Evolutionary conservation across 345 rosid species (phyloP), one percentile per base, ranked within the genome.

Genomic region (Ailanthus altissimus): DNA sequence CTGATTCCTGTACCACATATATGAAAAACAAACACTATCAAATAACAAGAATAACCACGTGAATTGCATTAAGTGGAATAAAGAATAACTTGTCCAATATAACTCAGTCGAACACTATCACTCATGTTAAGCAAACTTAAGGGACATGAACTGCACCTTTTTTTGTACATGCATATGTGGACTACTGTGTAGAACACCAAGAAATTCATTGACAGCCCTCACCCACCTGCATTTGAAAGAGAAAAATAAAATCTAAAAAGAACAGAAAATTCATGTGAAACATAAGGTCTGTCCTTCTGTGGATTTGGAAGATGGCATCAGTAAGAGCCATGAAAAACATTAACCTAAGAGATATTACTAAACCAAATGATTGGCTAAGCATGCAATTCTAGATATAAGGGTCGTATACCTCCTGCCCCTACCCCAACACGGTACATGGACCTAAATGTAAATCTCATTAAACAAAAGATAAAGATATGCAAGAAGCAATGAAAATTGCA

Each of bases 171-270:
- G 97, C 92, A 92, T 91, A 73, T 83, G 65, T 20, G 85, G 86
- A 81, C 97, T 89, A 68, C 90, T 75, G 77, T 83, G 85, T 38
- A 94, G 90, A 40, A 84, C 86, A 14, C 79, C 76, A 75, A 93
- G 96, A 86, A 86, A 91, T 83, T 94, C 98, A 67, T 83, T 82
- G 54, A 84, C 81, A 61, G 97, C 98, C 78, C 95, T 87, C 23
- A 93, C 95, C 98, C 98, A 94, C 98, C 98, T 93, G 90, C 82
- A 72, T 49, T 42, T 3, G 15, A 63, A 69, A 54, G 46, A 63
- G 63, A 13, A 75, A 57, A 21, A 36, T 18, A 50, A 32, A 32
- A 32, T 1, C 38, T 32, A 32, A 32, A 32, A 32, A 32, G 38
- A 32, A 32, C 1, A 28, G 0, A 66, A 18, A 53, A 50, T 42